phyloP scores from a whole-genome alignment of 768 basidiomycete genomes.

The Russula sp. region DNA sequence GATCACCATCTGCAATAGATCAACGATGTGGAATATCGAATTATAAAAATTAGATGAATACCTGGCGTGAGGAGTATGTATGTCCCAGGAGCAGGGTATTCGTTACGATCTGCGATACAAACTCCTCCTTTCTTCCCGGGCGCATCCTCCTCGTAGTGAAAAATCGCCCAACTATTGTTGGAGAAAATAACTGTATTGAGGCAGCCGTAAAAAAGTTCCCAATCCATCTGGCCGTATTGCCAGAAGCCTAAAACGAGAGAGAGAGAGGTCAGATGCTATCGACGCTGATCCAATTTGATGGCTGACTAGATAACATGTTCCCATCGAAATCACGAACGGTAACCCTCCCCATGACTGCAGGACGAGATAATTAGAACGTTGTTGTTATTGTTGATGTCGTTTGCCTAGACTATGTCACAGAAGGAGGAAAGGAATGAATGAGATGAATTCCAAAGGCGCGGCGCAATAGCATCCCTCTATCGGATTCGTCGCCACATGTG shows the following conservation, averaged over 20 bases:
- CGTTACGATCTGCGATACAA: neutral
- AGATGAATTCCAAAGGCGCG: no score
- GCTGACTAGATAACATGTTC: neutral
- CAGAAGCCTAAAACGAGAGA: neutral
- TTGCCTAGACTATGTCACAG: no score
- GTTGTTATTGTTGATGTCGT: no score
- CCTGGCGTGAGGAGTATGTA: neutral
- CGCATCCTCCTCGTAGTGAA: neutral
- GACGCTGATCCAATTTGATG: neutral
- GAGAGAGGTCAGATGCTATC: neutral
- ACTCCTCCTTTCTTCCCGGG: neutral
- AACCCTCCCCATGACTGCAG: neutral
- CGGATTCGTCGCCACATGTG: no score
- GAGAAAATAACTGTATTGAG: neutral
- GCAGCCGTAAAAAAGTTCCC: neutral
- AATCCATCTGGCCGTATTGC: neutral
- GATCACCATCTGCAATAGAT: neutral
- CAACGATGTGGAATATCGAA: neutral
- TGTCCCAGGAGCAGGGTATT: neutral
- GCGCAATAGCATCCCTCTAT: no score
- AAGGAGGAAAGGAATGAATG: no score
- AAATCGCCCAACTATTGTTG: neutral
- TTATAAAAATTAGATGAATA: neutral
- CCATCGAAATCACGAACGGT: neutral
- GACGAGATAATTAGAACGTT: no score